These are phyloP conservation scores for Nepenthes alata DNA, from an alignment of 179 eudicot species.

Conservation along the genomic window DNA sequence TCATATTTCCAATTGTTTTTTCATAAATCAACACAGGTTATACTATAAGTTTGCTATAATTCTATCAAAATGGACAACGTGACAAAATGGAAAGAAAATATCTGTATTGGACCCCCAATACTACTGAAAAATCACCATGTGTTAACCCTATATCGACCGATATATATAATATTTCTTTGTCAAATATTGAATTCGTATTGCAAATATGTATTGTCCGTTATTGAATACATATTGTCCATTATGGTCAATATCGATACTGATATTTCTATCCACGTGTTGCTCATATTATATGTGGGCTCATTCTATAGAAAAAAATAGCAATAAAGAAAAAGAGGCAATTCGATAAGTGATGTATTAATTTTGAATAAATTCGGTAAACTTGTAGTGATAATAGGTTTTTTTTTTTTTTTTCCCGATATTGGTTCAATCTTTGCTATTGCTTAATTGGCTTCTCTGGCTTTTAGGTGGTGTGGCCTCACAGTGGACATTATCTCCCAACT, in stretches of 20 bases:
- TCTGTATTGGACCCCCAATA: not conserved
- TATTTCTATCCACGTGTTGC: not conserved
- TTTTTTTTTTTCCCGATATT: not conserved
- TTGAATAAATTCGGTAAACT: not conserved
- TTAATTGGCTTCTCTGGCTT: not conserved
- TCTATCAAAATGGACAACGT: not conserved
- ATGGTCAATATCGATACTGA: no score
- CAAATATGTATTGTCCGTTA: no score
- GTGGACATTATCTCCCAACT: conserved; percentile 91
- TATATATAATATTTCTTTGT: no score
- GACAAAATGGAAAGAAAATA: not conserved
- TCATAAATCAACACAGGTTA: no score
- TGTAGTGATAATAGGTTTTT: not conserved
- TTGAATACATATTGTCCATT: no score
- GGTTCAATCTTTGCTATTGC: no score
- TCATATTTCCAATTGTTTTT: conserved; percentile 4
- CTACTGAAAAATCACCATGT: not conserved
- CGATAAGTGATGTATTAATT: no score
- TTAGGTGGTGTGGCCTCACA: conserved; percentile 93
- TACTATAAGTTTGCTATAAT: no score
- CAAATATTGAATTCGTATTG: no score
- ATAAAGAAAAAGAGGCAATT: no score
- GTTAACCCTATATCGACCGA: no score
- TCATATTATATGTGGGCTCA: not conserved
- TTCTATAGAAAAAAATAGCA: no score